Evolutionary conservation across 148 eudicot genomes (phyloP).

Genomic region (Rhododendron ferrugineum): DNA sequence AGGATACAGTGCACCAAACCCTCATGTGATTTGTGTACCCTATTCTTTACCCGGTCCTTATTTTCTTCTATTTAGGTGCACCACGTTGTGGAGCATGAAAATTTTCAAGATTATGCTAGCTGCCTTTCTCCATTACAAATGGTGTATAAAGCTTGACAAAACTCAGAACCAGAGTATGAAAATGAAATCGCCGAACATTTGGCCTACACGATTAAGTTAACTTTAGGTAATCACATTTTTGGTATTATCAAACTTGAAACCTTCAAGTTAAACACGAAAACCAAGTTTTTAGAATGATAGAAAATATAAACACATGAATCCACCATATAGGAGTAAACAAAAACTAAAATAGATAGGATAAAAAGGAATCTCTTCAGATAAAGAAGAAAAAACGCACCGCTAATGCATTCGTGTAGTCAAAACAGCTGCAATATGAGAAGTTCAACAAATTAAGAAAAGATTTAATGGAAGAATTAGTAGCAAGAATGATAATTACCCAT

Average conservation of each 20-base stretch:
- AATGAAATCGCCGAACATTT: background rate
- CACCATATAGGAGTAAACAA: background rate
- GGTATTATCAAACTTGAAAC: background rate
- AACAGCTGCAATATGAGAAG: conserved; percentile 64
- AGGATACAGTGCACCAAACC: background rate
- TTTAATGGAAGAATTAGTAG: conserved; percentile 2
- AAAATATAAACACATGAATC: background rate
- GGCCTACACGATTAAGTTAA: background rate
- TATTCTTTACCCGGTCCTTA: background rate
- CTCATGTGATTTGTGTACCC: background rate
- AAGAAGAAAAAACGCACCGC: conserved; percentile 57
- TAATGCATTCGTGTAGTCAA: conserved; percentile 96
- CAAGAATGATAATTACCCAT: background rate
- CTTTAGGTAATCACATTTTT: background rate
- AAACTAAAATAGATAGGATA: background rate
- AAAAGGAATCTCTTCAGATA: background rate
- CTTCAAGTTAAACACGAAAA: background rate
- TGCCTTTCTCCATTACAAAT: background rate
- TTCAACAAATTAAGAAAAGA: conserved; percentile 5
- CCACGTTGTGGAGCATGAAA: background rate
- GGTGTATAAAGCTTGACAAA: background rate
- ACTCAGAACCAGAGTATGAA: background rate
- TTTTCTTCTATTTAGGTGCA: background rate
- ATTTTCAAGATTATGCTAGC: background rate
- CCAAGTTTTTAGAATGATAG: background rate